Evolutionary conservation across 2,329 filamentous ascomycete species (phyloP), one percentile per base, ranked within the genome.

Genomic region (Calonectria hawksworthii): DNA sequence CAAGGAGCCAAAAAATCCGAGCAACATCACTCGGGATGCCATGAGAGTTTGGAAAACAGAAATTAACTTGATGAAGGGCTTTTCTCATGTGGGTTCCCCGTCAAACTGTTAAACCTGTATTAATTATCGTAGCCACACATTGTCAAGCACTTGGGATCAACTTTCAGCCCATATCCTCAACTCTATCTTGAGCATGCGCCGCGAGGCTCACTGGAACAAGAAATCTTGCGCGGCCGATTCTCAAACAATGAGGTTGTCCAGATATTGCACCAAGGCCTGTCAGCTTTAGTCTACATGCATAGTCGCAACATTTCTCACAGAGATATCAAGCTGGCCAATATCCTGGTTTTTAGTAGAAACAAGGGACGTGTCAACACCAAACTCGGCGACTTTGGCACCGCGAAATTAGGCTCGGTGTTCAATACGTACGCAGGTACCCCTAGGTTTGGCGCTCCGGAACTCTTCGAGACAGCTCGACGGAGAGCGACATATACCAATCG

Each of bases 1-100:
- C 10, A 59, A 59, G 30, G 52, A 59, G 30, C 52, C 52, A n/a
- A 59, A 36, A 30, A 14, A 36, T 8, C 52, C 52, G 4, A 21
- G 52, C 52, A 59, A 59, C 21, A 59, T 59, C 52, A 59, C 52
- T 32, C 30, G 30, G 14, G 52, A 36, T 36, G 52, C 52, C 21
- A 59, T 59, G 52, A 59, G 11, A 16, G 52, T 59, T 36, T 59
- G 52, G 52, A 59, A 59, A 59, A 59, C 52, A 36, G 52, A 59
- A 36, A 59, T 59, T 36, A 23, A 36, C 52, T 36, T 36, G 52
- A 36, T 59, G 52, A 59, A 59, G 52, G 21, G 21, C 2, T 59
- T 59, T 59, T 59, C 52, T 59, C 52, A 59, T 6, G 52, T 59
- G 30, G 52, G 52, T 59, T 59, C 30, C 21, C 30, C 30, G 10